Conservation (phyloP, 1,284 basidiomycete species). For the Anthracocystis panici-leucophaei region DNA sequence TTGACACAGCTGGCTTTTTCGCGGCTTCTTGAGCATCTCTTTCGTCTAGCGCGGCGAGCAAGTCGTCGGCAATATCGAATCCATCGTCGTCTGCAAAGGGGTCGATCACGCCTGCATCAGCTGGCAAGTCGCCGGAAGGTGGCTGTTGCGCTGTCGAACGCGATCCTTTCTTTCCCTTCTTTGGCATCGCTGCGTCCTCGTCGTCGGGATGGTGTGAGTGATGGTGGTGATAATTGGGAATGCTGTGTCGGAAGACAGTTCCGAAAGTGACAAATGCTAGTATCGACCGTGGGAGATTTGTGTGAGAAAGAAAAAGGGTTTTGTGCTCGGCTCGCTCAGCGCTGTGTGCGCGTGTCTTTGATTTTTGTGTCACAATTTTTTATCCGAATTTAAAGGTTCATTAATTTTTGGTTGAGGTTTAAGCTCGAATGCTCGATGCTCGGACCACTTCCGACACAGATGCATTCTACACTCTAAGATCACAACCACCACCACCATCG, state of each 20-base stretch:
- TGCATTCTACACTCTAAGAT: not conserved
- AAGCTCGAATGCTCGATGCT: slow-evolving; percentile 5
- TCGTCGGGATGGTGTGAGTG: not conserved
- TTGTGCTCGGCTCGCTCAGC: slow-evolving; percentile 9
- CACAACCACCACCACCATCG: slow-evolving; percentile 1
- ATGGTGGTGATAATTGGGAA: not conserved
- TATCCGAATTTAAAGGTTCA: not conserved
- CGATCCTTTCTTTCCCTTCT: slow-evolving; percentile 44
- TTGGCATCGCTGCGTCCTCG: slow-evolving; percentile 23
- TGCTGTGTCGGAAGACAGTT: not conserved
- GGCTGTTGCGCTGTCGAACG: slow-evolving; percentile 15
- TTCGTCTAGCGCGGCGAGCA: slow-evolving; percentile 58
- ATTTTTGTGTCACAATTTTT: slow-evolving; percentile 17
- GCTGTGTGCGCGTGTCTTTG: slow-evolving; percentile 3
- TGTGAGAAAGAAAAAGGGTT: slow-evolving; percentile 1
- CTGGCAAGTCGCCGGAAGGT: slow-evolving; percentile 14
- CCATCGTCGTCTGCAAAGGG: slow-evolving; percentile 47
- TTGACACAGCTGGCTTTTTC: slow-evolving; percentile 4
- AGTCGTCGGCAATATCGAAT: slow-evolving; percentile 58
- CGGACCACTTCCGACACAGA: slow-evolving; percentile 21
- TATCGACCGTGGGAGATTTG: not conserved
- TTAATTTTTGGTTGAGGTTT: slow-evolving; percentile 9
- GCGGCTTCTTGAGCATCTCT: slow-evolving; percentile 44
- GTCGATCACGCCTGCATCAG: slow-evolving; percentile 18
- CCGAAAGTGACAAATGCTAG: not conserved